A percentile compares a stretch with the other conserved stretches of the same genome.
Conservation (phyloP, 2,329 filamentous ascomycete species). For the Ophiostoma himal-ulmi region DNA sequence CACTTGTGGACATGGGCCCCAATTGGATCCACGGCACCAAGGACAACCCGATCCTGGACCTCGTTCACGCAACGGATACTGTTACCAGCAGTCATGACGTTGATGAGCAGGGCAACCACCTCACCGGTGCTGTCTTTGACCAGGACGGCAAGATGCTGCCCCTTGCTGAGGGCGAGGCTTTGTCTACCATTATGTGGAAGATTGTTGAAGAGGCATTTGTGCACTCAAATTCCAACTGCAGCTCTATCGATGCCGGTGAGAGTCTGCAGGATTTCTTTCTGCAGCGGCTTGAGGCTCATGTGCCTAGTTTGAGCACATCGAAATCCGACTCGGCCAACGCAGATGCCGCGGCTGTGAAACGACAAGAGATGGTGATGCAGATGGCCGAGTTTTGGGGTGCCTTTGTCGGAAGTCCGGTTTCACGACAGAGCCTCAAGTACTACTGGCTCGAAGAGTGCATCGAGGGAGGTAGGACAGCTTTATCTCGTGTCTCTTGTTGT, state of each 20-base stretch:
- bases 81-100: conserved; percentile 45
- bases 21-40: conserved; percentile 75
- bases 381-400: conserved; percentile 63
- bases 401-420: conserved; percentile 61
- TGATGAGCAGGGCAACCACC: conserved; percentile 37
- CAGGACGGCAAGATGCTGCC: conserved; percentile 49
- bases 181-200: conserved; percentile 57
- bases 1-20: conserved; percentile 57
- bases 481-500: background rate
- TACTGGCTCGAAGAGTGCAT: conserved; percentile 76
- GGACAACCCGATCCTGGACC: conserved; percentile 62
- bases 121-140: conserved; percentile 42
- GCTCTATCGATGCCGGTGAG: conserved; percentile 41
- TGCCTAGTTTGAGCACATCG: conserved; percentile 28
- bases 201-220: conserved; percentile 63
- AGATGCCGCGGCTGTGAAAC: conserved; percentile 33
- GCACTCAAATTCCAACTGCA: conserved; percentile 53
- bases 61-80: conserved; percentile 58
- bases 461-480: conserved; percentile 51
- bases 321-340: conserved; percentile 26
- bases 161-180: conserved; percentile 40
- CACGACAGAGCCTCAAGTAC: conserved; percentile 64
- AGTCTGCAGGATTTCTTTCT: conserved; percentile 53
- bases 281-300: conserved; percentile 40
- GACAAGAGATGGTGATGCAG: conserved; percentile 42